Evolutionary conservation across 139 green algal genomes (phyloP).

Genomic region (Pleodorina starrii): DNA sequence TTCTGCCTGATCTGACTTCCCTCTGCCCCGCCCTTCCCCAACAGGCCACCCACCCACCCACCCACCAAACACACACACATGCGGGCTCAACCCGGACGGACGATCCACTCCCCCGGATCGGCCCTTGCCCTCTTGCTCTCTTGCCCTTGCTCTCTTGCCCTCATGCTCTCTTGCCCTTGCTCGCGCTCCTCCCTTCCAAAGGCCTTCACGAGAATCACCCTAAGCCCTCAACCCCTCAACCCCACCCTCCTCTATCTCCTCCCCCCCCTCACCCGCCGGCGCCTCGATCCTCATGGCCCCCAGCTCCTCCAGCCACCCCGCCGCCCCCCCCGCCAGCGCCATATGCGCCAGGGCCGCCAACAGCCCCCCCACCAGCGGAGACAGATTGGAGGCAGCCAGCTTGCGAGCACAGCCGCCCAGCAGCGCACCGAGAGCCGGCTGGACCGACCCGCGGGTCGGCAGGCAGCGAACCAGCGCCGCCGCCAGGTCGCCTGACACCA

Average conservation of each 20-base stretch:
- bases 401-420: slow-evolving; percentile 14
- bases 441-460: background rate
- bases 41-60: too few relatives aligned
- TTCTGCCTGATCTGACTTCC: too few relatives aligned
- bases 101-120: too few relatives aligned
- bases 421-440: slow-evolving; percentile 19
- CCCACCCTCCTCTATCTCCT: background rate
- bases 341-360: slow-evolving; percentile 34
- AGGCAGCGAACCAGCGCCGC: slow-evolving; percentile 30
- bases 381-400: slow-evolving; percentile 43
- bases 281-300: slow-evolving; percentile 10
- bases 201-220: background rate
- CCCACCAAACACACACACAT: too few relatives aligned
- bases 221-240: background rate
- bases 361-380: slow-evolving; percentile 53
- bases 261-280: background rate
- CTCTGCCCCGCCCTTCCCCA: too few relatives aligned
- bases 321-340: slow-evolving; percentile 13
- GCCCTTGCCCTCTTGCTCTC: too few relatives aligned
- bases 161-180: too few relatives aligned
- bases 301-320: slow-evolving; percentile 36
- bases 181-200: too few relatives aligned
- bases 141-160: too few relatives aligned
- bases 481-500: too few relatives aligned
- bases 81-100: too few relatives aligned